These are phyloP conservation scores for Pochonia chlamydosporia DNA, from an alignment of 2,329 filamentous ascomycete genomes.

Conservation along the genomic window DNA sequence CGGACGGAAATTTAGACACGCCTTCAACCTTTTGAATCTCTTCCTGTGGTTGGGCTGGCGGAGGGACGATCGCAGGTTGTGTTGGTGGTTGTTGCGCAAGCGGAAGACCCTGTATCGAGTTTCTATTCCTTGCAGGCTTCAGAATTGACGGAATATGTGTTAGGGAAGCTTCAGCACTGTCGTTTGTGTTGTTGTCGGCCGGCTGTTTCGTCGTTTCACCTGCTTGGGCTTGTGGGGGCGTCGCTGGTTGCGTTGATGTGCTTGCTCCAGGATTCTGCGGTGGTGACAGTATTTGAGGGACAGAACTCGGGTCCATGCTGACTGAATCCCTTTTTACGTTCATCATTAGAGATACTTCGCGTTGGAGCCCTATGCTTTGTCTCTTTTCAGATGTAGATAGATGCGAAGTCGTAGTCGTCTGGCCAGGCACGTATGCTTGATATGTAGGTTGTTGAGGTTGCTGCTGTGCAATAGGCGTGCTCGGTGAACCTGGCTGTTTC, in stretches of 20 bases:
- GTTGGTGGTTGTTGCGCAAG: neutral
- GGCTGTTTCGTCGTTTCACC: neutral
- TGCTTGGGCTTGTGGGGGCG: neutral
- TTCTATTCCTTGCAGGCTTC: slow-evolving; percentile 7
- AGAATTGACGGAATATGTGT: slow-evolving; percentile 9
- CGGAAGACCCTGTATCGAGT: neutral
- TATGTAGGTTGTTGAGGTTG: slow-evolving; percentile 5
- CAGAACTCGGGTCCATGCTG: slow-evolving; percentile 13
- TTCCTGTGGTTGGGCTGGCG: neutral
- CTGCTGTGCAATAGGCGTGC: neutral
- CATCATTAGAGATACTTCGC: slow-evolving; percentile 18
- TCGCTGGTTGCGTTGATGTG: neutral
- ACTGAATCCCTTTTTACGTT: slow-evolving; percentile 14
- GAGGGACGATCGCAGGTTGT: neutral
- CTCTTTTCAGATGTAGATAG: slow-evolving; percentile 5
- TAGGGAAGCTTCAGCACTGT: neutral
- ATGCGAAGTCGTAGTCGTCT: neutral
- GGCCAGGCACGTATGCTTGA: slow-evolving; percentile 11
- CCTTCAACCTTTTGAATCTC: neutral
- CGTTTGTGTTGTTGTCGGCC: neutral
- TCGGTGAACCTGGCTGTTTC: slow-evolving; percentile 7
- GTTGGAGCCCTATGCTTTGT: slow-evolving; percentile 17
- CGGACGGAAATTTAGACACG: slow-evolving; percentile 12
- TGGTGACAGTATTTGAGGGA: slow-evolving; percentile 18
- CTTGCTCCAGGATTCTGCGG: slow-evolving; percentile 11